Conservation (phyloP, 169 alveolate genomes). For the Plasmodium cynomolgi region DNA sequence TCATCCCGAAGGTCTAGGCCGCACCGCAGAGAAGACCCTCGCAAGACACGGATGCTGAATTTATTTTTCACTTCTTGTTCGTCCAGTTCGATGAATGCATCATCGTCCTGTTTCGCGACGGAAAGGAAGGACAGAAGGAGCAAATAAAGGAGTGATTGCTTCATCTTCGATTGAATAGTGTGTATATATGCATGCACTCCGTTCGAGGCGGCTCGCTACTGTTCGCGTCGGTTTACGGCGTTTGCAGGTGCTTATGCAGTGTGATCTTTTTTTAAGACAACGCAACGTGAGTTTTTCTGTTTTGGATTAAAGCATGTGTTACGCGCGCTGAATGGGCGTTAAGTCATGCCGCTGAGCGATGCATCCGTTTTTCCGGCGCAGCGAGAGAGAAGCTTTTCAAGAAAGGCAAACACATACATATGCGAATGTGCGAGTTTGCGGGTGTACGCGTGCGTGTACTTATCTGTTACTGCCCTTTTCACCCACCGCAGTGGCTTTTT, state of each 20-base stretch:
- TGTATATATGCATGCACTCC: not conserved
- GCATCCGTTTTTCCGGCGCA: not conserved
- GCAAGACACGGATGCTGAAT: conserved; percentile 60
- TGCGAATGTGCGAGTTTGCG: not conserved
- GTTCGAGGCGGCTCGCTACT: too few relatives aligned
- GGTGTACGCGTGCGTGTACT: not conserved
- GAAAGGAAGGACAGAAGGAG: conserved; percentile 14
- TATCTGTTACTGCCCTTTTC: not conserved
- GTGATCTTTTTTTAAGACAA: not conserved
- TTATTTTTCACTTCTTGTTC: conserved; percentile 46
- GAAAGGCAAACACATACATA: not conserved
- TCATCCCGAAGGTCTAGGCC: conserved; percentile 43
- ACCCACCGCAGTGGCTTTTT: not conserved
- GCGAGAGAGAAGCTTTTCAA: not conserved
- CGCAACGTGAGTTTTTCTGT: not conserved
- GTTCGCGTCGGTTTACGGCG: not conserved
- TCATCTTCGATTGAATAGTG: conserved; percentile 16
- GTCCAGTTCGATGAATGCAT: conserved; percentile 7
- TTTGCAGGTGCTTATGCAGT: not conserved
- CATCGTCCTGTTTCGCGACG: conserved; percentile 26
- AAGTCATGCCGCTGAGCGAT: not conserved
- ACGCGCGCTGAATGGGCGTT: not conserved
- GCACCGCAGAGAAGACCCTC: conserved; percentile 25
- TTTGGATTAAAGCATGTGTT: not conserved
- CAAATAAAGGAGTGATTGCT: not conserved